phyloP scores from a whole-genome alignment of 73 alveolate species.

The Symbiodinium pilosum region DNA sequence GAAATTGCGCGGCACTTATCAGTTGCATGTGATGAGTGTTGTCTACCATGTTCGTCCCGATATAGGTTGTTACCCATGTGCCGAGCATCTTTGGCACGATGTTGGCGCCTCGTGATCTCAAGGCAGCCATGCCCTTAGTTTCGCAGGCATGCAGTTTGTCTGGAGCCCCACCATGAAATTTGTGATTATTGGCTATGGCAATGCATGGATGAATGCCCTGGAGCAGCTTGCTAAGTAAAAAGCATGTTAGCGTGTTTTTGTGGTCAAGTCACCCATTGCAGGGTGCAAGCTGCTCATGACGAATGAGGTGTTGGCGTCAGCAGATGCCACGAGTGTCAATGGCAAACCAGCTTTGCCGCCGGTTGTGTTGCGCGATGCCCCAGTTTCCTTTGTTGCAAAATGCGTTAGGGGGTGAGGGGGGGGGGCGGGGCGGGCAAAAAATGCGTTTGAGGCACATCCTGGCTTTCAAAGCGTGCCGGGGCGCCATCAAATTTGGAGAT shows the following conservation, averaged over 20 bases:
- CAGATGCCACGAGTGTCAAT: slow-evolving; percentile 38
- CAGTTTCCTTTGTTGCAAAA: neutral
- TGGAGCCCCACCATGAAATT: neutral
- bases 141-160: neutral
- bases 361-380: slow-evolving; percentile 1
- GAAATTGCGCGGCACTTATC: neutral
- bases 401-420: slow-evolving; percentile 14
- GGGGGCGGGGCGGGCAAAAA: slow-evolving; percentile 77
- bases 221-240: no score
- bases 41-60: neutral
- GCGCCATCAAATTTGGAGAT: slow-evolving; percentile 75
- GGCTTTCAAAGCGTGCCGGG: slow-evolving; percentile 82
- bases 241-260: no score
- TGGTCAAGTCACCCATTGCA: no score
- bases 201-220: no score
- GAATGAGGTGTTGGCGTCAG: slow-evolving; percentile 37
- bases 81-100: slow-evolving; percentile 52
- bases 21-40: neutral
- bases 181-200: no score
- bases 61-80: slow-evolving; percentile 51
- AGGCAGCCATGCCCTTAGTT: slow-evolving; percentile 27
- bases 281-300: no score
- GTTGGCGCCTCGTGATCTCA: slow-evolving; percentile 47
- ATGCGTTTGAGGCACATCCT: slow-evolving; percentile 38
- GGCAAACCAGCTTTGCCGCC: slow-evolving; percentile 45